Conservation (phyloP, 2,329 filamentous ascomycete genomes). For the Aotearoamyces nothofagi region DNA sequence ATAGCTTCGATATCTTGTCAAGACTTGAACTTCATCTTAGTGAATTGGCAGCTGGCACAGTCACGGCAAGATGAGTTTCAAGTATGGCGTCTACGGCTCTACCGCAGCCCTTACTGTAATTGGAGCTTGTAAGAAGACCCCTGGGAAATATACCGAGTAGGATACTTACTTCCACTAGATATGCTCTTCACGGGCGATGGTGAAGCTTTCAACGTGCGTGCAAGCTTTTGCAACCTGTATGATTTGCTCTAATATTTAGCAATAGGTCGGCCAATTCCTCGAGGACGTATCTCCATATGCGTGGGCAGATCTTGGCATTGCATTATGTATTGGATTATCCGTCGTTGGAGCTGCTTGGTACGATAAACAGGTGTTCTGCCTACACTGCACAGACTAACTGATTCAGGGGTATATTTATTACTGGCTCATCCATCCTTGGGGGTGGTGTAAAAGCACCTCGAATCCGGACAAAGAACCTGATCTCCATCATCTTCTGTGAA, state of each 20-base stretch:
- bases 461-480: slow-evolving; percentile 98
- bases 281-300: slow-evolving; percentile 87
- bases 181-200: slow-evolving; percentile 97
- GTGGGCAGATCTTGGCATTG: slow-evolving; percentile 84
- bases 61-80: slow-evolving; percentile 47
- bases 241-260: slow-evolving; percentile 13
- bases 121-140: slow-evolving; percentile 54
- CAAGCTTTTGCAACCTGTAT: slow-evolving; percentile 2
- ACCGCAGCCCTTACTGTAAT: slow-evolving; percentile 55
- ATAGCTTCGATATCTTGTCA: too few relatives aligned
- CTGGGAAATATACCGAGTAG: too few relatives aligned
- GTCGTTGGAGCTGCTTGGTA: slow-evolving; percentile 97
- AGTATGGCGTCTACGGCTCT: slow-evolving; percentile 54
- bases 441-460: slow-evolving; percentile 92
- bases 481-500: slow-evolving; percentile 99
- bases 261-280: slow-evolving; percentile 78
- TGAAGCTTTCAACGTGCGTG: slow-evolving; percentile 79
- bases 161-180: slow-evolving; percentile 40
- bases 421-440: slow-evolving; percentile 91
- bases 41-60: too few relatives aligned
- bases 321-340: slow-evolving; percentile 86
- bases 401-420: slow-evolving; percentile 92
- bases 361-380: slow-evolving; percentile 3
- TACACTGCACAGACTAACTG: slow-evolving; percentile 4
- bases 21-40: too few relatives aligned